Percentiles rank a stretch among this genome's conserved stretches.
Evolutionary conservation across 2,329 filamentous ascomycete species (phyloP).

Genomic region (Trichoderma sp.): DNA sequence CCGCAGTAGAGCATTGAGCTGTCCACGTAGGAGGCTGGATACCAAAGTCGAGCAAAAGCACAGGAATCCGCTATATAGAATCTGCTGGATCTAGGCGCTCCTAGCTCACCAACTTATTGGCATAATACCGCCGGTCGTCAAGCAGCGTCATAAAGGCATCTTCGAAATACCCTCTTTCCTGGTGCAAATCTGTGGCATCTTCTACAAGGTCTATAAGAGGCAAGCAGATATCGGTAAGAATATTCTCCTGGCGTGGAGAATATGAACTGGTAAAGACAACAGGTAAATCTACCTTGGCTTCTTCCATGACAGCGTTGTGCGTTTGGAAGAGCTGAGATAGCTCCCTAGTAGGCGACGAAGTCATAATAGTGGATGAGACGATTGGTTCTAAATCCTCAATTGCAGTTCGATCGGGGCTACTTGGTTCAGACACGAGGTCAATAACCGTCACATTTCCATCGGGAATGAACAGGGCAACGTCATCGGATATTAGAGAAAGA

Average conservation of each 20-base stretch:
- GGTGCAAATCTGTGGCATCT: neutral
- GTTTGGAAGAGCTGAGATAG: neutral
- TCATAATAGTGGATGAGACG: constrained; percentile 17
- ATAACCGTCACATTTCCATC: constrained; percentile 29
- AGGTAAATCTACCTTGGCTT: constrained; percentile 32
- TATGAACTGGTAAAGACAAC: constrained; percentile 29
- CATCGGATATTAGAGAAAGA: constrained; percentile 34
- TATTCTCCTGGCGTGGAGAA: neutral
- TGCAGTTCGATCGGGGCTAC: constrained; percentile 29
- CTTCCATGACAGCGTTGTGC: neutral
- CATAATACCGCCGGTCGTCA: constrained; percentile 23
- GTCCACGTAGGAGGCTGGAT: constrained; percentile 33
- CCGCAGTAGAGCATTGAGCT: constrained; percentile 24
- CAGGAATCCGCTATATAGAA: constrained; percentile 33
- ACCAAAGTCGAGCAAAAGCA: constrained; percentile 36
- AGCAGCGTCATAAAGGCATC: constrained; percentile 32
- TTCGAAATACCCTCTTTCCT: constrained; percentile 29
- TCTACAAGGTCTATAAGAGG: neutral
- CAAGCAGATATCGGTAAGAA: neutral
- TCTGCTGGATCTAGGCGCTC: constrained; percentile 35
- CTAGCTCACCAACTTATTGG: constrained; percentile 30
- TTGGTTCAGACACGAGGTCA: constrained; percentile 37
- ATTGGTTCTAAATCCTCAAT: constrained; percentile 31
- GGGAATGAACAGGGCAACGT: constrained; percentile 31
- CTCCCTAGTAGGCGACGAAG: constrained; percentile 27